These are phyloP conservation scores for Yamadazyma triangularis DNA, from an alignment of 1,139 yeast genomes.

Conservation along the genomic window DNA sequence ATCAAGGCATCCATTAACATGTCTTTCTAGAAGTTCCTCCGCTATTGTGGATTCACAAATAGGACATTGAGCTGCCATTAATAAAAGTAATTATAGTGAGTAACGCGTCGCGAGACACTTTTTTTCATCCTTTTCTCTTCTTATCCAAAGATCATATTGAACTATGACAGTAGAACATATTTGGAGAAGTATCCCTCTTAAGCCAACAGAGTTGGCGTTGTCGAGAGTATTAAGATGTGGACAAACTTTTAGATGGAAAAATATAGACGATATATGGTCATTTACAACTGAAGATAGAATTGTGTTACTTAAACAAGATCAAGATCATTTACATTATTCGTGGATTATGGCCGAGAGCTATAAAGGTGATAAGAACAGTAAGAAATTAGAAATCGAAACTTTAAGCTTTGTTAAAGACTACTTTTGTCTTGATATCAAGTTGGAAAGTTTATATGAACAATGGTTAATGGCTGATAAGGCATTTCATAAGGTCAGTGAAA, in stretches of 20 bases:
- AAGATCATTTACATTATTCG: conserved; percentile 24
- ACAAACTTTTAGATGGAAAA: conserved; percentile 76
- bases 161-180: conserved; percentile 22
- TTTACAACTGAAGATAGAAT: conserved; percentile 48
- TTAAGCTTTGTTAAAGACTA: conserved; percentile 55
- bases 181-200: conserved; percentile 23
- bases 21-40: conserved; percentile 27
- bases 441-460: conserved; percentile 47
- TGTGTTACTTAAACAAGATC: conserved; percentile 49
- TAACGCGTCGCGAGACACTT: neutral
- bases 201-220: conserved; percentile 51
- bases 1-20: conserved; percentile 25
- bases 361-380: conserved; percentile 2
- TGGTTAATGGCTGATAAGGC: conserved; percentile 59
- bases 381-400: conserved; percentile 23
- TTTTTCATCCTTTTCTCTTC: neutral
- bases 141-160: no score
- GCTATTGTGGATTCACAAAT: conserved; percentile 27
- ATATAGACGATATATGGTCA: conserved; percentile 55
- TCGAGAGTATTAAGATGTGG: conserved; percentile 80
- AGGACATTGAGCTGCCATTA: conserved; percentile 26
- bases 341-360: conserved; percentile 18
- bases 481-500: conserved; percentile 30
- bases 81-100: no score
- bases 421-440: conserved; percentile 57